Conservation (phyloP, 225 moss, liverwort and hornwort species). For the Bryum argenteum region DNA sequence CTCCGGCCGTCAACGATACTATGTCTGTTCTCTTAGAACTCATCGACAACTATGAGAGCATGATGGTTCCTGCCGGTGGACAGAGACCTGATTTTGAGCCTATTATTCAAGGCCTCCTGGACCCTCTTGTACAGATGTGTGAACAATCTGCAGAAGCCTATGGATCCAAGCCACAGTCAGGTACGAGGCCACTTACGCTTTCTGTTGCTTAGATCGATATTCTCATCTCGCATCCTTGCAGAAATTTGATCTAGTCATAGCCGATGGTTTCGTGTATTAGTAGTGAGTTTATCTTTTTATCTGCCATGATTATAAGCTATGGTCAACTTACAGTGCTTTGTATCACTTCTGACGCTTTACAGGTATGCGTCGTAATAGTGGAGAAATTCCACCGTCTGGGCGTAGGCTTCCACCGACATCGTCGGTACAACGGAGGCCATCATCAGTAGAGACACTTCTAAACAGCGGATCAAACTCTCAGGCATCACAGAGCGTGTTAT, state of each 20-base stretch:
- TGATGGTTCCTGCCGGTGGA: constrained; percentile 94
- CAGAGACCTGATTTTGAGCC: constrained; percentile 90
- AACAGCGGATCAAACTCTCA: constrained; percentile 46
- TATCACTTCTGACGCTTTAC: constrained; percentile 25
- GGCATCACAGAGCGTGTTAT: constrained; percentile 63
- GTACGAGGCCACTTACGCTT: constrained; percentile 27
- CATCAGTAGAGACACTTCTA: constrained; percentile 67
- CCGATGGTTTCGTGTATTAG: neutral
- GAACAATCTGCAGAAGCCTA: constrained; percentile 90
- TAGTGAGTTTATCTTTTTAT: neutral
- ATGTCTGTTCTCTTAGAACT: constrained; percentile 87
- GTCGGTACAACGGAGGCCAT: constrained; percentile 63
- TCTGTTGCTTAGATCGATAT: neutral
- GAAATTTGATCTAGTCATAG: constrained; percentile 6
- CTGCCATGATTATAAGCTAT: constrained; percentile 1
- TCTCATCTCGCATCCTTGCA: neutral
- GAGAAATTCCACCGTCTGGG: constrained; percentile 67
- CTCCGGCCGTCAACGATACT: constrained; percentile 82
- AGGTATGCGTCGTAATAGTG: constrained; percentile 67
- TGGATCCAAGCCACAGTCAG: constrained; percentile 58
- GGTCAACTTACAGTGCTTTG: neutral
- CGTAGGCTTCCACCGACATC: constrained; percentile 64
- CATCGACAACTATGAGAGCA: constrained; percentile 83
- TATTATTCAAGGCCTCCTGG: constrained; percentile 76
- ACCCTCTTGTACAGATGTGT: constrained; percentile 95